Evolutionary conservation across 345 rosid genomes (phyloP), one percentile per base, ranked within the genome.

Genomic region (Acer negundo): DNA sequence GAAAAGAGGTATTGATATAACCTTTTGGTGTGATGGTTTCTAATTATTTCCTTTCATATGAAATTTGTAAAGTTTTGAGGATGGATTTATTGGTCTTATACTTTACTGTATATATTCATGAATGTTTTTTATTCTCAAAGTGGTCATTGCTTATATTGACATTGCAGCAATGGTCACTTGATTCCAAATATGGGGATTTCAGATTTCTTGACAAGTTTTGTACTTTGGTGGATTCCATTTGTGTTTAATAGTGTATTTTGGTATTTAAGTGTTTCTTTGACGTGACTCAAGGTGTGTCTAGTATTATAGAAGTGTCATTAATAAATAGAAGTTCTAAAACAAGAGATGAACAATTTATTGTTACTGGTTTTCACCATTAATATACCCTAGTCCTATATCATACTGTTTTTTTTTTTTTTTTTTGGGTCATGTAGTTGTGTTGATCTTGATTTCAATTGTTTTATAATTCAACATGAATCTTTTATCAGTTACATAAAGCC

Each of bases 1-100:
- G 88, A 23, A 93, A 88, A 89, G 80, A 74, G 97, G 99, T 95
- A 77, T 26, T 47, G 11, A 47, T 3, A 20, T 66, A 42, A 12
- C 72, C 26, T 78, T 64, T 20, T 40, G 15, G 47, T 38, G 26
- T 44, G n/a, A 64, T 75, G 63, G 31, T 7, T 75, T 65, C 31
- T 49, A 49, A 49, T 42, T 65, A 11, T 65, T 31, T 51, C 40
- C 31, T 64, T 75, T 28, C 23, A 53, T 63, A 26, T 23, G 6
- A 44, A 2, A 10, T 62, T 12, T 42, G 13, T 51, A 47, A 28
- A 2, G 28, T 56, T 58, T 40, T 35, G 28, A 38, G 31, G 61
- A 38, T 73, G 35, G 0, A 3, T 22, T 12, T 59, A 8, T 44
- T 13, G 23, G 42, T 62, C 56, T 22, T 17, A 17, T 20, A 17